Base-by-base conservation (phyloP, 176 grass and related monocot species). In the Oryza brachyantha region DNA sequence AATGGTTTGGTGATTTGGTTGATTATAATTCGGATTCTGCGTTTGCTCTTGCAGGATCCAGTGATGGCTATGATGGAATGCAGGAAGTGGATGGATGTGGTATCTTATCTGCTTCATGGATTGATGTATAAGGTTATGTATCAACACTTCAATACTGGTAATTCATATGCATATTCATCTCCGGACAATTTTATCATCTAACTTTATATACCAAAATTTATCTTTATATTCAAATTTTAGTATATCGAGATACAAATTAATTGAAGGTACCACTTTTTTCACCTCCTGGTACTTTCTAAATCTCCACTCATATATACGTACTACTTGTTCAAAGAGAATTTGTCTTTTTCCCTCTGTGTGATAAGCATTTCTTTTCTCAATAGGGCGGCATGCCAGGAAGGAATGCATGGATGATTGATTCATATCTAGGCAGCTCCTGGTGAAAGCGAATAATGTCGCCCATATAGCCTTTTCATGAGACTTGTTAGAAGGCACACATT, bases 21-120 rank as follows among this genome's bases (percentile, higher is more conserved):
- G 48, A 52, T 52, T 52, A 52, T 52, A 74, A 79, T 79, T 83
- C 67, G 60, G 74, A 67, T 90, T 90, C 74, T 74, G 52, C 73
- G 38, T 83, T 8, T 75, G 64, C 74, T 78, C 27, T 61, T 83
- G 83, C 69, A 63, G 80, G 79, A 86, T 90, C 75, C 75, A 59
- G 48, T 43, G 78, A 21, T 45, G 40, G 17, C 58, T 46, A 11
- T 31, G 2, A 14, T 29, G 29, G 2, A 25, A 22, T 7, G 65
- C 57, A 41, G 28, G 59, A 25, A 29, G 19, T 60, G 43, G 17
- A 34, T 27, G 80, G 76, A 72, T 52, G 61, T 50, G 27, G 21
- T 31, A 27, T 3, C 40, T 13, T 1, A 37, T n/a, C 48, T 74
- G 61, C 14, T 66, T 11, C 59, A 40, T 21, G 29, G 29, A 29